Evolutionary conservation across 2,329 filamentous ascomycete genomes (phyloP).

Genomic region (Alternaria sp.): DNA sequence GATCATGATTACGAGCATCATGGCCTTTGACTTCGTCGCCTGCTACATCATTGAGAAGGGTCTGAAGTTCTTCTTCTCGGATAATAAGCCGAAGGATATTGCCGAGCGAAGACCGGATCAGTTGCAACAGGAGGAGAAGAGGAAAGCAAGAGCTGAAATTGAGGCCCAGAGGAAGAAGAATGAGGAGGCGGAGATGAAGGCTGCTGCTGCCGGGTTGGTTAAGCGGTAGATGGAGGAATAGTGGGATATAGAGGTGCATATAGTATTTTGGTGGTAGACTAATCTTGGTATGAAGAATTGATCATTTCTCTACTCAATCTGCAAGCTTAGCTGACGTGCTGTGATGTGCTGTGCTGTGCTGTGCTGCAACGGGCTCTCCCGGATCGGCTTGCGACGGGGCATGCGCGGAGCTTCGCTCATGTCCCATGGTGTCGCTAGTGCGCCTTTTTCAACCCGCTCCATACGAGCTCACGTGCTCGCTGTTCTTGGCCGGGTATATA

Average conservation of each 20-base stretch:
- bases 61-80: conserved; percentile 85
- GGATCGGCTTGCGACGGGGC: no score
- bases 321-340: not conserved
- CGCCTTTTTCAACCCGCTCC: no score
- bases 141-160: conserved; percentile 65
- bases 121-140: conserved; percentile 73
- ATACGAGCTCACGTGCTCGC: not conserved
- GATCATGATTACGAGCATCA: conserved; percentile 78
- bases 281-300: not conserved
- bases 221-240: not conserved
- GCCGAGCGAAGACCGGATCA: conserved; percentile 86
- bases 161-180: conserved; percentile 46
- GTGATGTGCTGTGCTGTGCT: not conserved
- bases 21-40: conserved; percentile 84
- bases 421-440: no score
- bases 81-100: conserved; percentile 93
- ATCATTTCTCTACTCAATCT: not conserved
- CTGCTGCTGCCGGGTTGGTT: conserved; percentile 17
- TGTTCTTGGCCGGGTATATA: not conserved
- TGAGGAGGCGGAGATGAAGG: conserved; percentile 37
- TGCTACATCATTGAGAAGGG: conserved; percentile 89
- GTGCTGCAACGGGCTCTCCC: not conserved
- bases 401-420: not conserved
- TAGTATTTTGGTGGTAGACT: not conserved
- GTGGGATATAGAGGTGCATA: not conserved